Evolutionary conservation across 352 stramenopile genomes (phyloP).

Genomic region (Pythium periplocum): DNA sequence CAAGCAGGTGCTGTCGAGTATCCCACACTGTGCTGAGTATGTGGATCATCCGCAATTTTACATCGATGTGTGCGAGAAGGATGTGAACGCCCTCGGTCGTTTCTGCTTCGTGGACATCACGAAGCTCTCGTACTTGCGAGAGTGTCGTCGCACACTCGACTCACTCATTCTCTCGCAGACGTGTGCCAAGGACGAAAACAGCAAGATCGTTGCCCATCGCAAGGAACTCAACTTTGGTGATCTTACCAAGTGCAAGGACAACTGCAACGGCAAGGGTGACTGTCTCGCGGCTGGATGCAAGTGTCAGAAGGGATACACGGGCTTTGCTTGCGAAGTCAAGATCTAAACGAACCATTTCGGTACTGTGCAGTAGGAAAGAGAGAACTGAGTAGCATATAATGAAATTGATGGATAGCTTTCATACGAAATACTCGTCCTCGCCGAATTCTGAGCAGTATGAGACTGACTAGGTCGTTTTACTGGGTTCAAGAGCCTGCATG

Average conservation of each 20-base stretch:
- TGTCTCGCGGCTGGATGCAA: slow-evolving; percentile 2
- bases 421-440: too few species aligned
- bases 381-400: background rate
- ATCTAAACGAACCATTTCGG: too few species aligned
- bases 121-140: slow-evolving; percentile 5
- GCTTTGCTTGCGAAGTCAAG: slow-evolving; percentile 3
- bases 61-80: background rate
- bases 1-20: background rate
- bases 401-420: background rate
- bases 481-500: slow-evolving; percentile 45
- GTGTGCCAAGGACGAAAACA: background rate
- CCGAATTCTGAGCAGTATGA: too few species aligned
- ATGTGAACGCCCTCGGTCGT: background rate
- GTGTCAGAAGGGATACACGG: slow-evolving; percentile 5
- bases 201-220: background rate
- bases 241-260: background rate
- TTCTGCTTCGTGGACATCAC: background rate
- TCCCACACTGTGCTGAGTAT: slow-evolving; percentile 2
- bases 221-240: slow-evolving; percentile 3
- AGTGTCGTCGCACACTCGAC: slow-evolving; percentile 4
- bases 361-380: too few species aligned
- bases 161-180: background rate
- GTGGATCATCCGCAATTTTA: slow-evolving; percentile 1
- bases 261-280: background rate
- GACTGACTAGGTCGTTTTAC: too few species aligned